phyloP scores from a whole-genome alignment of 106 monocot genomes.

The Allium cepa region DNA sequence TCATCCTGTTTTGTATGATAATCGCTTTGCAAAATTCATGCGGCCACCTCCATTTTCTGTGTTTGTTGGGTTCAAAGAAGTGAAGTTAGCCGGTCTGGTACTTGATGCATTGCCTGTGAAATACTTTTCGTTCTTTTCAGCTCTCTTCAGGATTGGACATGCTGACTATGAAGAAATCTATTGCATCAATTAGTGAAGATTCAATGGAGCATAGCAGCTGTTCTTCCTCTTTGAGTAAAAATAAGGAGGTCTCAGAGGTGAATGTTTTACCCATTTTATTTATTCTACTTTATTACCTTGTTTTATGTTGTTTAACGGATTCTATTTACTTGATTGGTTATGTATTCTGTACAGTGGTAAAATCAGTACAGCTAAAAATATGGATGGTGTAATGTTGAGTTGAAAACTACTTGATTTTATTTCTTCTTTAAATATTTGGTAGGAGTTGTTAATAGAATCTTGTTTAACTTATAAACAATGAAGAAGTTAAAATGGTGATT shows the following conservation, averaged over 20 bases:
- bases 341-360: too few species aligned
- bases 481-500: not conserved
- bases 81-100: not conserved
- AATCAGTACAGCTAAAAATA: not conserved
- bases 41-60: not conserved
- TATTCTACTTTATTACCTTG: too few species aligned
- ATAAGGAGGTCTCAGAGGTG: conserved; percentile 9
- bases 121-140: not conserved
- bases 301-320: too few species aligned
- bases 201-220: not conserved
- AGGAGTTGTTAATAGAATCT: conserved; percentile 6
- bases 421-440: conserved; percentile 3
- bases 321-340: too few species aligned
- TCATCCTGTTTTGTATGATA: not conserved
- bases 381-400: not conserved
- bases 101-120: not conserved
- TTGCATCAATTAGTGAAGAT: not conserved
- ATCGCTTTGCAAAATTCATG: not conserved
- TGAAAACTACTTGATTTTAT: not conserved
- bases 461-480: not conserved
- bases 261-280: not conserved
- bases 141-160: conserved; percentile 2
- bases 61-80: not conserved
- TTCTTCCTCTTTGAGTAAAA: not conserved
- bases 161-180: conserved; percentile 2